phyloP scores from a whole-genome alignment of 164 flowering plant genomes.

The Berberis vulgaris region DNA sequence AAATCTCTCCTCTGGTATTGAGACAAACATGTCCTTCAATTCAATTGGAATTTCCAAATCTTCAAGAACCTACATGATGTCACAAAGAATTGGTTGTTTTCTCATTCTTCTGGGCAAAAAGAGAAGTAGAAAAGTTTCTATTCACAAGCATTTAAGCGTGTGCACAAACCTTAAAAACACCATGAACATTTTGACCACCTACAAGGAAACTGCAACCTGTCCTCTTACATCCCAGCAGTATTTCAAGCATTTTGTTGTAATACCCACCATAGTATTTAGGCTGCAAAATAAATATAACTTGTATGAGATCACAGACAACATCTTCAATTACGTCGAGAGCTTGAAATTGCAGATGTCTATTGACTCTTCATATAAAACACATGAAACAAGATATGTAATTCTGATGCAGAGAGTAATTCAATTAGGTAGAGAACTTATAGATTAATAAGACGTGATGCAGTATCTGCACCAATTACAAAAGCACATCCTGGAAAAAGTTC shows the following conservation, averaged over 20 bases:
- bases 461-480: conserved; percentile 95
- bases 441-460: conserved; percentile 78
- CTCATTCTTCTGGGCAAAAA: not conserved
- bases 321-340: conserved; percentile 23
- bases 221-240: conserved; percentile 55
- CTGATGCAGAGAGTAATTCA: not conserved
- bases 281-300: conserved; percentile 24
- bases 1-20: conserved; percentile 75
- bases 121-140: not conserved
- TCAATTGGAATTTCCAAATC: conserved; percentile 72
- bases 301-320: not conserved
- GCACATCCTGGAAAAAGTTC: conserved; percentile 94
- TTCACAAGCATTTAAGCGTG: not conserved
- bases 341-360: no score
- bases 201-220: conserved; percentile 82
- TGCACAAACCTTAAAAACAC: conserved; percentile 58
- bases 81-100: not conserved
- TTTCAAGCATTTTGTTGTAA: conserved; percentile 57
- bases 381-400: not conserved
- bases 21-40: conserved; percentile 64
- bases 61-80: conserved; percentile 64
- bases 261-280: conserved; percentile 79
- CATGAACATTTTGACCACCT: conserved; percentile 78
- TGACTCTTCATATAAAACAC: no score
- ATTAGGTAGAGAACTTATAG: conserved; percentile 31